Evolutionary conservation across 2,329 filamentous ascomycete species (phyloP).

Genomic region (Colletotrichum cuscutae): DNA sequence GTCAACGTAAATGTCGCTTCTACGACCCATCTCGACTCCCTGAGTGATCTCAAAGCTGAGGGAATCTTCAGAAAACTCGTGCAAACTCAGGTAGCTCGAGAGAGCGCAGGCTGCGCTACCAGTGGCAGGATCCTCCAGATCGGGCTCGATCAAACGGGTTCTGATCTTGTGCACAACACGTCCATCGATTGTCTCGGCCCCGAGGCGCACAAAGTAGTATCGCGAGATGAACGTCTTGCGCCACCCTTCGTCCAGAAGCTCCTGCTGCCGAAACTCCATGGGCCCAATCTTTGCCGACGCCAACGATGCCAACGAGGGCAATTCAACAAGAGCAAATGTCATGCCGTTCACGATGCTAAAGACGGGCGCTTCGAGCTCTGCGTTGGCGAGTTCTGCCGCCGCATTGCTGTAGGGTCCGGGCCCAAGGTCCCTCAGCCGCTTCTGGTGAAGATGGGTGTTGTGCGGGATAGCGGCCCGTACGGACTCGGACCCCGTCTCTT

Average conservation of each 20-base stretch:
- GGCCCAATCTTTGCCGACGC: slow-evolving; percentile 47
- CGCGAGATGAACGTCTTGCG: slow-evolving; percentile 60
- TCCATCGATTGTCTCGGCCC: slow-evolving; percentile 3
- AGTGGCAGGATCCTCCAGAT: slow-evolving; percentile 69
- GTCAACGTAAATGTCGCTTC: slow-evolving; percentile 29
- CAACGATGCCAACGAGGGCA: slow-evolving; percentile 70
- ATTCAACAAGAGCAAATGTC: slow-evolving; percentile 74
- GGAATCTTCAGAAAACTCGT: slow-evolving; percentile 43
- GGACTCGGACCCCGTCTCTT: slow-evolving; percentile 48
- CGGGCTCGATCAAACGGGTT: slow-evolving; percentile 68
- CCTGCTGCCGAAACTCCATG: slow-evolving; percentile 45
- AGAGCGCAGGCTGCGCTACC: slow-evolving; percentile 71
- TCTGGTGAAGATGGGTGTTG: slow-evolving; percentile 44
- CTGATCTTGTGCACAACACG: slow-evolving; percentile 49
- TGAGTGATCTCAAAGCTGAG: slow-evolving; percentile 33
- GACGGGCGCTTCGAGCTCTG: slow-evolving; percentile 55
- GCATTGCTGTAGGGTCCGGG: slow-evolving; percentile 11
- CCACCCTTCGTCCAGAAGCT: slow-evolving; percentile 66
- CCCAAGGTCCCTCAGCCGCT: slow-evolving; percentile 17
- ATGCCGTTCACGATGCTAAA: slow-evolving; percentile 78
- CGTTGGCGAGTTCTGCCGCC: not conserved
- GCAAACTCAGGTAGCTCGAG: slow-evolving; percentile 62
- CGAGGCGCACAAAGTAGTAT: slow-evolving; percentile 66
- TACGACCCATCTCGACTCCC: slow-evolving; percentile 34
- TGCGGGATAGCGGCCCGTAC: slow-evolving; percentile 75